Percentiles rank a stretch among this genome's conserved stretches.
Evolutionary conservation across 78 protist genomes (phyloP).

Genomic region (Protostelium mycophagum): DNA sequence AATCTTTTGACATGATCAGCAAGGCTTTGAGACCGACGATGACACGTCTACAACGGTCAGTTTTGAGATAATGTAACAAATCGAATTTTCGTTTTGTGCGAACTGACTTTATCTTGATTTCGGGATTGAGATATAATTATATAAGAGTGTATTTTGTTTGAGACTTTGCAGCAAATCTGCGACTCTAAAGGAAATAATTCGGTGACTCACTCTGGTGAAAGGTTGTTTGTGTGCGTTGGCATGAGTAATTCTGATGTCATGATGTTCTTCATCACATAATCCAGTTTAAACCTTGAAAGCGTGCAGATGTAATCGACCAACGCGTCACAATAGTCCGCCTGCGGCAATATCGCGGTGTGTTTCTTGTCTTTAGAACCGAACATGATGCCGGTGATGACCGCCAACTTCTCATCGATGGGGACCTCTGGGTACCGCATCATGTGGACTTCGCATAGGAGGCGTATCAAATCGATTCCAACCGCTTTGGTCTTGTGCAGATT

Average conservation of each 20-base stretch:
- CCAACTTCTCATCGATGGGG: not conserved
- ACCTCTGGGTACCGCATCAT: not conserved
- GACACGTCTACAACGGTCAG: not conserved
- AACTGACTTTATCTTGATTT: no score
- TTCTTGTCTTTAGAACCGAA: not conserved
- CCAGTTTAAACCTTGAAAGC: not conserved
- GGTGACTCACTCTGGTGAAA: not conserved
- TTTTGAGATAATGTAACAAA: no score
- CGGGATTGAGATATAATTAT: no score
- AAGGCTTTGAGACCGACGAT: not conserved
- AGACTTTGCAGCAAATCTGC: no score
- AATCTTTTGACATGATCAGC: not conserved
- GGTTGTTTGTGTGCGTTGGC: not conserved
- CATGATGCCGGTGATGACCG: not conserved
- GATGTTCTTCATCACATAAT: not conserved
- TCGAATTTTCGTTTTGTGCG: no score
- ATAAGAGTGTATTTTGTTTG: no score
- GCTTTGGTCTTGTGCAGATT: not conserved
- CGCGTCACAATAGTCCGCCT: not conserved
- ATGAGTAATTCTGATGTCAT: not conserved
- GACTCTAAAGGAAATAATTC: not conserved
- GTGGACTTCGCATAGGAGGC: not conserved
- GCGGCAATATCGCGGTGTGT: no score
- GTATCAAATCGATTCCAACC: not conserved
- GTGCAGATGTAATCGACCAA: not conserved